Evolutionary conservation across 805 yeast genomes (phyloP).

Genomic region (Barnettozyma salicaria): DNA sequence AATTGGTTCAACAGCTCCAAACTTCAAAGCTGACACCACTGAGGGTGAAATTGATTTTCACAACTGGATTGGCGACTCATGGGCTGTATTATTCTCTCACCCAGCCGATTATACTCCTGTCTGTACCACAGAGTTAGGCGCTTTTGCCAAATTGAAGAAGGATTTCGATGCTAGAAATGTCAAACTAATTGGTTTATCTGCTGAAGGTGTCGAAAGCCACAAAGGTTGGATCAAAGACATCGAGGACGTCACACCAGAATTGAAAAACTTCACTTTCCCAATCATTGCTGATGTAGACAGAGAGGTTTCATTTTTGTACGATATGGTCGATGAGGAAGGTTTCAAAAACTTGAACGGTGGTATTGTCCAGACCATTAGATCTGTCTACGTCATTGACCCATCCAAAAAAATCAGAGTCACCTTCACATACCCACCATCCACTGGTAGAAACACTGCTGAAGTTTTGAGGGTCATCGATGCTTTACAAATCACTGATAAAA

Average conservation of each 20-base stretch:
- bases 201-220: conserved; percentile 77
- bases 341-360: conserved; percentile 69
- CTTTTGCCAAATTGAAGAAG: conserved; percentile 82
- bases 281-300: conserved; percentile 84
- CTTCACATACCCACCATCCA: conserved; percentile 86
- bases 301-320: conserved; percentile 78
- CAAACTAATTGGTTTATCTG: conserved; percentile 85
- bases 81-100: conserved; percentile 88
- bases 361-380: conserved; percentile 81
- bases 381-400: conserved; percentile 90
- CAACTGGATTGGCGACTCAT: conserved; percentile 75
- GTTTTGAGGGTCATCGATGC: conserved; percentile 88
- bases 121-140: conserved; percentile 94
- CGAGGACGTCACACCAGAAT: conserved; percentile 67
- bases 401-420: conserved; percentile 80
- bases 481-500: conserved; percentile 75
- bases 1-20: conserved; percentile 83
- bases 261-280: conserved; percentile 77
- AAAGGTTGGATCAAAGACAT: conserved; percentile 86
- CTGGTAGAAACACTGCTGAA: conserved; percentile 92
- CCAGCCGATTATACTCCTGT: conserved; percentile 98
- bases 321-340: conserved; percentile 84
- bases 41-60: conserved; percentile 82
- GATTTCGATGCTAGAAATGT: conserved; percentile 82
- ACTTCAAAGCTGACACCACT: conserved; percentile 79